Percentiles rank a stretch among this genome's conserved stretches.
phyloP scores from a whole-genome alignment of 2,329 filamentous ascomycete genomes.

The Talaromyces pinophilus region DNA sequence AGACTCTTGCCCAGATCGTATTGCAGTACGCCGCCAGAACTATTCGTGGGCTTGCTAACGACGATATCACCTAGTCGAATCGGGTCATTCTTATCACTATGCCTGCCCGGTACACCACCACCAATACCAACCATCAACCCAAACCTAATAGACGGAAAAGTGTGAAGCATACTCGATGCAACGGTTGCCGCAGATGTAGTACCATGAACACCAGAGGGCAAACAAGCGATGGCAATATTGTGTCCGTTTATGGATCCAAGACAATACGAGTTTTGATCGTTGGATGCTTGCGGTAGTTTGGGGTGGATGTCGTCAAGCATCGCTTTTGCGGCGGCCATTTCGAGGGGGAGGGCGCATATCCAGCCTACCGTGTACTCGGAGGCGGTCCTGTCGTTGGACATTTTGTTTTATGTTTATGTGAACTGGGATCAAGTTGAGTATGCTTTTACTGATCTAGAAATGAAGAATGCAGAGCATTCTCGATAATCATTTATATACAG shows the following conservation, averaged over 20 bases:
- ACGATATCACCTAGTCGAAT: constrained; percentile 31
- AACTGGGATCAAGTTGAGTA: background rate
- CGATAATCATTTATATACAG: background rate
- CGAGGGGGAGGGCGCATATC: constrained; percentile 17
- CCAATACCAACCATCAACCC: constrained; percentile 49
- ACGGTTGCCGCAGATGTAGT: constrained; percentile 34
- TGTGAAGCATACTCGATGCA: constrained; percentile 32
- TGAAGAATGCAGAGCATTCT: background rate
- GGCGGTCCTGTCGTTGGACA: constrained; percentile 8
- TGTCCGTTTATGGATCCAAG: constrained; percentile 29
- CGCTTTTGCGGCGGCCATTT: constrained; percentile 22
- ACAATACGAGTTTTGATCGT: constrained; percentile 31
- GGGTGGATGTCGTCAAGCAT: constrained; percentile 25
- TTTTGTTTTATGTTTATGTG: background rate
- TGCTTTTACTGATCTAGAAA: background rate
- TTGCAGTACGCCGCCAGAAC: constrained; percentile 21
- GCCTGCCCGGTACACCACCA: constrained; percentile 22
- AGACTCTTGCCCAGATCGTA: constrained; percentile 21
- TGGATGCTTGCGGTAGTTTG: constrained; percentile 18
- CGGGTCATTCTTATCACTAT: constrained; percentile 20
- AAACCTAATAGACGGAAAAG: constrained; percentile 33
- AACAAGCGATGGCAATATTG: constrained; percentile 31
- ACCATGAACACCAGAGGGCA: constrained; percentile 33
- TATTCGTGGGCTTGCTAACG: constrained; percentile 26
- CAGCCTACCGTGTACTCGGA: constrained; percentile 16